Percentiles rank a stretch among this genome's conserved stretches.
Conservation (phyloP, 148 eudicot species). For the Oxyria digyna region DNA sequence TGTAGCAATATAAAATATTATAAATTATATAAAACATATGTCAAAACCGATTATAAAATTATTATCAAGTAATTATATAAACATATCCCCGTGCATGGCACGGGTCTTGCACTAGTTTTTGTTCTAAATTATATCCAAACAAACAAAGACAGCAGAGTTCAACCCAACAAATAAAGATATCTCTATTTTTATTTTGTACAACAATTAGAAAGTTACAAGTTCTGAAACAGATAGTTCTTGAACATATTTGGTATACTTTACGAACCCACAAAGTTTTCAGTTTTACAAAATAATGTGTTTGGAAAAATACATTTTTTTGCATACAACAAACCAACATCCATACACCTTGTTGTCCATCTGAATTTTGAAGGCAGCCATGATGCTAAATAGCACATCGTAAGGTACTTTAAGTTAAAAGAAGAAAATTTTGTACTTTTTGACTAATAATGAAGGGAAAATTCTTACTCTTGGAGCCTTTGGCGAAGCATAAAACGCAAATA, state of each 20-base stretch:
- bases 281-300: no score
- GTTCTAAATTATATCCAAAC: no score
- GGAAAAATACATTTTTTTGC: background rate
- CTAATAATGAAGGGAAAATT: background rate
- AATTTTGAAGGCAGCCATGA: background rate
- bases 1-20: no score
- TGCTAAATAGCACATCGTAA: background rate
- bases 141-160: background rate
- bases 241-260: background rate
- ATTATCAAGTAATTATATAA: no score
- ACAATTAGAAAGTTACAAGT: background rate
- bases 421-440: background rate
- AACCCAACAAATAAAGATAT: background rate
- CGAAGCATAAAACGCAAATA: conserved; percentile 82
- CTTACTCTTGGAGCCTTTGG: conserved; percentile 58
- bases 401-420: no score
- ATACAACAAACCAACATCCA: background rate
- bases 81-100: no score
- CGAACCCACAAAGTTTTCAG: background rate
- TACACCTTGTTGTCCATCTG: background rate
- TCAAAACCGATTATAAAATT: no score
- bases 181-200: background rate
- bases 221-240: background rate
- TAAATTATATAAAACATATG: no score
- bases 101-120: no score